phyloP scores from a whole-genome alignment of 768 basidiomycete species.

The Coprinopsis marcescibilis region DNA sequence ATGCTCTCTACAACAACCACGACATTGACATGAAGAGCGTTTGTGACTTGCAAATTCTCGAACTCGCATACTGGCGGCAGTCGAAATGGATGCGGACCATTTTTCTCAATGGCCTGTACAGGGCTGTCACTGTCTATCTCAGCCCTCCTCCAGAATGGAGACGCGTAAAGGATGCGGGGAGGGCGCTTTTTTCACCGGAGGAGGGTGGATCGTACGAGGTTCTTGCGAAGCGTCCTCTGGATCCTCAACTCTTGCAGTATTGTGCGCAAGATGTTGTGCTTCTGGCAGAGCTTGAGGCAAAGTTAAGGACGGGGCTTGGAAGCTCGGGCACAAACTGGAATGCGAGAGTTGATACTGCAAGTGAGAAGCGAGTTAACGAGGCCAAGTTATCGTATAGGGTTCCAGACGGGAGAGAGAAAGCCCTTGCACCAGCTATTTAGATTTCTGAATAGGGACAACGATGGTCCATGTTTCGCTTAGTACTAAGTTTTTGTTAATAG shows the following conservation, averaged over 20 bases:
- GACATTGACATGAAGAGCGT: constrained; percentile 22
- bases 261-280: constrained; percentile 16
- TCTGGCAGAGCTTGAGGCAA: constrained; percentile 6
- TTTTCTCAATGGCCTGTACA: constrained; percentile 21
- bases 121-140: constrained; percentile 21
- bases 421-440: neutral
- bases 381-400: neutral
- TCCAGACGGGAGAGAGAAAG: neutral
- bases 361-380: neutral
- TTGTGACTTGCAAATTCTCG: constrained; percentile 28
- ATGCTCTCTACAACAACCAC: constrained; percentile 26
- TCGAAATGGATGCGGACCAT: constrained; percentile 15
- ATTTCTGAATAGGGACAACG: no score
- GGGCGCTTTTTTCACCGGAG: constrained; percentile 24
- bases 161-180: constrained; percentile 25
- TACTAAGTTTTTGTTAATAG: no score
- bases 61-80: constrained; percentile 24
- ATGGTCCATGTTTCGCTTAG: no score
- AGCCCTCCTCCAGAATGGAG: constrained; percentile 20
- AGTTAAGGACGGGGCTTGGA: constrained; percentile 13
- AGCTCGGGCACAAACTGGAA: constrained; percentile 9
- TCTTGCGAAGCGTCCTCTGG: constrained; percentile 13
- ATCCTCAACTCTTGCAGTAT: constrained; percentile 10
- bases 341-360: neutral
- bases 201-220: constrained; percentile 19